Evolutionary conservation across 2,329 filamentous ascomycete species (phyloP).

Genomic region (Fusarium brachygibbosum): DNA sequence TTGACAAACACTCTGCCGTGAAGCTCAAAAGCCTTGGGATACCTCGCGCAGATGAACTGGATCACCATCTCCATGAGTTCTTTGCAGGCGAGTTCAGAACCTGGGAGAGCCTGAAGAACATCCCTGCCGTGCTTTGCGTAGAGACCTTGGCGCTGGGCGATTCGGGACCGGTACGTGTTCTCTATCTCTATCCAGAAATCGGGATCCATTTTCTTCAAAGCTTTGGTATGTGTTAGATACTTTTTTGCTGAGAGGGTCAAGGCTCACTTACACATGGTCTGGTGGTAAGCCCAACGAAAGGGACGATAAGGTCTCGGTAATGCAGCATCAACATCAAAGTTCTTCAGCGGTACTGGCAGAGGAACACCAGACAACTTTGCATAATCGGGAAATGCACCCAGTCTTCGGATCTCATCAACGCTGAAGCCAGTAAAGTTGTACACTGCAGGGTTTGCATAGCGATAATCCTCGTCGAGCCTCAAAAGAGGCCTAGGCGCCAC

Average conservation of each 20-base stretch:
- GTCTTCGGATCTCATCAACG: constrained; percentile 73
- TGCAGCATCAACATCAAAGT: constrained; percentile 78
- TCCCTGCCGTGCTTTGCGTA: constrained; percentile 72
- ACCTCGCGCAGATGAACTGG: constrained; percentile 82
- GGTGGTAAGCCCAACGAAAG: constrained; percentile 86
- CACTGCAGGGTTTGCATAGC: constrained; percentile 50
- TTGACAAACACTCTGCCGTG: constrained; percentile 75
- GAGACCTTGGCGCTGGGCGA: constrained; percentile 76
- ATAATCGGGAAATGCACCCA: constrained; percentile 87
- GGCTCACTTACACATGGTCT: constrained; percentile 81
- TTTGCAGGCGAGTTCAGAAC: constrained; percentile 83
- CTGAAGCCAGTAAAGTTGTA: constrained; percentile 79
- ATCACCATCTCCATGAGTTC: constrained; percentile 90
- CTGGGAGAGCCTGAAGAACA: constrained; percentile 78
- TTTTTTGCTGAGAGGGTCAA: rapidly evolving
- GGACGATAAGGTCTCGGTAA: constrained; percentile 82
- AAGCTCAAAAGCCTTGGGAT: constrained; percentile 80
- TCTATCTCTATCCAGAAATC: constrained; percentile 95
- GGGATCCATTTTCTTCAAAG: constrained; percentile 80
- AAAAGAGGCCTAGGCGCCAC: constrained; percentile 46
- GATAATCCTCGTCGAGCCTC: constrained; percentile 54
- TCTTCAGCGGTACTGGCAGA: constrained; percentile 71
- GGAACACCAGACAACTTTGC: constrained; percentile 80
- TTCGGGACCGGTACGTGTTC: constrained; percentile 75
- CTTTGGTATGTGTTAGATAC: constrained; percentile 61